Evolutionary conservation across 208 protist genomes (phyloP), one percentile per base, ranked within the genome.

Genomic region (Leishmania guyanensis): DNA sequence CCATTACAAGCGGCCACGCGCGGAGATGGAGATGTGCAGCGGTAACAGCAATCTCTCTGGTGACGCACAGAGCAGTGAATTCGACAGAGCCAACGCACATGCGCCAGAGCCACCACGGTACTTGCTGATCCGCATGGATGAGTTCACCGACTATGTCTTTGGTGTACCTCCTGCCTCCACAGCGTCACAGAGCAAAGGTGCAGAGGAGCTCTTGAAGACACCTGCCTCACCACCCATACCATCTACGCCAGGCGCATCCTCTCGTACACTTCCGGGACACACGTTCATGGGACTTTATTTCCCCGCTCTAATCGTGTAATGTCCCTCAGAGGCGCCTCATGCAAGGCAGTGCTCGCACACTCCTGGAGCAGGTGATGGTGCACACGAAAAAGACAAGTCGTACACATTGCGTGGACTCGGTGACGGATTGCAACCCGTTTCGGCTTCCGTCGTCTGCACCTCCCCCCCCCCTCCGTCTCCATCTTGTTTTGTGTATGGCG

Each of bases 101-200:
- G 65, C 70, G 66, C 77, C 68, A 54, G 77, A 91, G 70, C 85
- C 86, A 39, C 82, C 90, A 5, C 82, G 80, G 1, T 92, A 89
- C 78, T 87, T 84, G 69, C 82, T 95, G 69, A 80, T 91, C 65
- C 82, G 83, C 33, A 58, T 94, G 54, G 92, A 95, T 75, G 86
- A 94, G 60, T 88, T 95, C 66, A 91, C 88, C 20, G 92, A 93
- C 53, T 83, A 87, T 50, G 78, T 95, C 39, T 95, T 94, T 74
- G 81, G 85, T 50, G 46, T 87, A 4, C 58, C 70, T 16, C 77
- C 75, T 56, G 71, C 50, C 29, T 50, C 79, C 48, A 60, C 33
- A 46, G 33, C 48, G 33, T 62, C 74, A 64, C 50, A 65, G 33
- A 26, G 36, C 50, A 65, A 60, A 51, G 74, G 29, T 54, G 48